phyloP scores from a whole-genome alignment of 164 flowering plant species.

The Saururus chinensis region DNA sequence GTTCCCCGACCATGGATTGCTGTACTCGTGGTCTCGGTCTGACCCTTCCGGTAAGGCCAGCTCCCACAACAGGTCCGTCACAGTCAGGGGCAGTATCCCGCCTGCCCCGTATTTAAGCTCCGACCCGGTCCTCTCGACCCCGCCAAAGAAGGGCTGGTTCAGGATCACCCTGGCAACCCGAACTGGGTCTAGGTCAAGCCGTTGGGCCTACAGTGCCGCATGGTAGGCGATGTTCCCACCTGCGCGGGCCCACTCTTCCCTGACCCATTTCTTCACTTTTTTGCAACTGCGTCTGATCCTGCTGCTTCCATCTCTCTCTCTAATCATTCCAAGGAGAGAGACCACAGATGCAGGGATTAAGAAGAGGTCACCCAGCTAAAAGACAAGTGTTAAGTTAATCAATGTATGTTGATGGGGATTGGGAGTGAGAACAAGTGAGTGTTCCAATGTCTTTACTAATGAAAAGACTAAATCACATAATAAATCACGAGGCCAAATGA shows the following conservation, averaged over 20 bases:
- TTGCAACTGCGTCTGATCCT: neutral
- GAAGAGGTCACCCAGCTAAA: too few species aligned
- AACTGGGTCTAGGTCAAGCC: neutral
- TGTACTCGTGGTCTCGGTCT: conserved; percentile 48
- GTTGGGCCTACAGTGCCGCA: neutral
- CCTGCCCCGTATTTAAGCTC: conserved; percentile 15
- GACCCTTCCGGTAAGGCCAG: conserved; percentile 41
- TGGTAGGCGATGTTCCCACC: conserved; percentile 1
- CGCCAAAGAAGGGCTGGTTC: conserved; percentile 5
- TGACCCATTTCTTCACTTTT: neutral
- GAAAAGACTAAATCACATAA: too few species aligned
- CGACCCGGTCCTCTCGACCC: conserved; percentile 3
- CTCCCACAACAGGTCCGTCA: conserved; percentile 39
- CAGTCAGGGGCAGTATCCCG: conserved; percentile 27
- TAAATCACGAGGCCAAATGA: too few species aligned
- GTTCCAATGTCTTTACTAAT: too few species aligned
- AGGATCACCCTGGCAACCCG: conserved; percentile 6
- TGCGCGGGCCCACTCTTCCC: neutral
- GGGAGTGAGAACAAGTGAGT: too few species aligned
- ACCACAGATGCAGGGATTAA: too few species aligned
- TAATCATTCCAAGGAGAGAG: too few species aligned
- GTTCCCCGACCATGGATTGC: conserved; percentile 20
- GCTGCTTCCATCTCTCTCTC: neutral
- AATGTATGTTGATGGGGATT: too few species aligned
- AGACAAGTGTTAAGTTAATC: too few species aligned